Percentiles rank a stretch among this genome's conserved stretches.
Conservation (phyloP, 495 filamentous ascomycete genomes). For the Tuber brumale region DNA sequence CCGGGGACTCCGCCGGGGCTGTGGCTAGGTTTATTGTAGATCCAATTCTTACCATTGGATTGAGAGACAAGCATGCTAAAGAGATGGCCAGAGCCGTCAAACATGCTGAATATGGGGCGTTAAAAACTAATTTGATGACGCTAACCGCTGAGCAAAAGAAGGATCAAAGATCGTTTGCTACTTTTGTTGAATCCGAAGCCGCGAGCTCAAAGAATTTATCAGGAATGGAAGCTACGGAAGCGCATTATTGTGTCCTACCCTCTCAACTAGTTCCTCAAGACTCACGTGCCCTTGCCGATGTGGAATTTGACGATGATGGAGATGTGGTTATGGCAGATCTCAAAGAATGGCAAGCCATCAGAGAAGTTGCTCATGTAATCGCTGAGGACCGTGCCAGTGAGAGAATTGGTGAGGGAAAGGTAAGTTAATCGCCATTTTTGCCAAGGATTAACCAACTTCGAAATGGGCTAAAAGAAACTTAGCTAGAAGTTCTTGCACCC, state of each 20-base stretch:
- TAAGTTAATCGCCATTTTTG: background rate
- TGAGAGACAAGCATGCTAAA: background rate
- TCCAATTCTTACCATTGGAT: background rate
- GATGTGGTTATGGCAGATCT: slow-evolving; percentile 40
- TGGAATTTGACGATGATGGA: slow-evolving; percentile 32
- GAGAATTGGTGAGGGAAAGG: background rate
- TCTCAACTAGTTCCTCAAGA: background rate
- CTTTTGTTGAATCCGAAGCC: background rate
- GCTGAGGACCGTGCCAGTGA: slow-evolving; percentile 18
- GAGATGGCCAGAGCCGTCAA: background rate
- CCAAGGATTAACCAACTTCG: background rate
- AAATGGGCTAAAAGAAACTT: slow-evolving; percentile 17
- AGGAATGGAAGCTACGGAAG: background rate
- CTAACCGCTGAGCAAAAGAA: background rate
- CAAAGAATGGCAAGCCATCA: slow-evolving; percentile 29
- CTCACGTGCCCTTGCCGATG: background rate
- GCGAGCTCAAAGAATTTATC: background rate
- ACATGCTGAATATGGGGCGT: background rate
- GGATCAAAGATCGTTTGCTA: background rate
- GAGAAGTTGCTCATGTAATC: slow-evolving; percentile 24
- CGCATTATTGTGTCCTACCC: background rate
- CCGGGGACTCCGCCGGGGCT: background rate
- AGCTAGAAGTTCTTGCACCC: slow-evolving; percentile 13
- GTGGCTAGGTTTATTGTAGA: background rate
- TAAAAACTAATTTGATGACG: background rate